Conservation (phyloP, 768 basidiomycete genomes). For the Leccinum subgranulosum region DNA sequence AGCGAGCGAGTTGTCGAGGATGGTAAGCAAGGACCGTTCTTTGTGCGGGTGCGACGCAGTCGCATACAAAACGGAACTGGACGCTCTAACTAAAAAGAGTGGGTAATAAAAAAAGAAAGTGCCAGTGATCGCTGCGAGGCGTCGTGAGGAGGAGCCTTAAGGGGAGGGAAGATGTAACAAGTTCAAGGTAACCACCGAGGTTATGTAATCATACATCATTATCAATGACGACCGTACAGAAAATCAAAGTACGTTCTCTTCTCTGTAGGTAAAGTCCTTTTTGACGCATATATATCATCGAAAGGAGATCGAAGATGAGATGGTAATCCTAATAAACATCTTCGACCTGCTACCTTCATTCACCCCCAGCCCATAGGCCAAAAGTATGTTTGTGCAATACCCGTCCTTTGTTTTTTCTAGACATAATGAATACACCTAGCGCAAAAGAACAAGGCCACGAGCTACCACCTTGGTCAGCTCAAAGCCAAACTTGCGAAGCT, state of each 20-base stretch:
- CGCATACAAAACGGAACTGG: conserved; percentile 26
- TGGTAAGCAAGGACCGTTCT: conserved; percentile 24
- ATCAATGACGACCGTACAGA: conserved; percentile 83
- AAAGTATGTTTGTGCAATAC: conserved; percentile 52
- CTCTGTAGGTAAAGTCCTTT: conserved; percentile 16
- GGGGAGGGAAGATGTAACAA: too few relatives aligned
- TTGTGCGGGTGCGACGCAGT: conserved; percentile 33
- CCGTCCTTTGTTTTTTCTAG: conserved; percentile 9
- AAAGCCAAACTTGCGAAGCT: conserved; percentile 99
- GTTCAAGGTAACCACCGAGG: conserved; percentile 6
- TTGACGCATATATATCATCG: conserved; percentile 7
- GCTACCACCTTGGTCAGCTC: conserved; percentile 93
- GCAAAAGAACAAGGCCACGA: conserved; percentile 94
- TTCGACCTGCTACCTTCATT: conserved; percentile 23
- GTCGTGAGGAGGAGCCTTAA: background rate
- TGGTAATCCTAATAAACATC: conserved; percentile 53
- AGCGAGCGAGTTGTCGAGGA: conserved; percentile 22
- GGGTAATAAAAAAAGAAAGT: conserved; percentile 23
- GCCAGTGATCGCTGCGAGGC: background rate
- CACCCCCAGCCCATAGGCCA: conserved; percentile 50
- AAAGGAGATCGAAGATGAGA: conserved; percentile 95
- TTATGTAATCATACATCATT: conserved; percentile 16
- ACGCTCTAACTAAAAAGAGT: conserved; percentile 19
- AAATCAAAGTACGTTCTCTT: conserved; percentile 63
- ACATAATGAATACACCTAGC: conserved; percentile 44